Base-by-base conservation (phyloP, 1,284 basidiomycete genomes). In the Microbotryum saponariae region DNA sequence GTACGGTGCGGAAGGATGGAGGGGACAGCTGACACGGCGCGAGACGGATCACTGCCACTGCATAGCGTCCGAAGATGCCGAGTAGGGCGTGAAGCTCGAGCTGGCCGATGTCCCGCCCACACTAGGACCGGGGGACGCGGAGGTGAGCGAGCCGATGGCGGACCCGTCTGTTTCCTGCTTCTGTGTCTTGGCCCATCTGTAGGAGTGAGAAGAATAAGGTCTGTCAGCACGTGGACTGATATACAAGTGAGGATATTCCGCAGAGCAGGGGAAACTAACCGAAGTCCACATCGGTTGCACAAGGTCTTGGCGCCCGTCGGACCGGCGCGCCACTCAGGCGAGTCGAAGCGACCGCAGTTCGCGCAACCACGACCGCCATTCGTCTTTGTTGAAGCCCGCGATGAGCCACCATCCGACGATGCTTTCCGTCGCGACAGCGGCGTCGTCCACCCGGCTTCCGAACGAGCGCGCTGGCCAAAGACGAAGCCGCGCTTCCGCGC, bases 251-350 rank as follows among this genome's bases (percentile, higher is more conserved):
- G 16, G 12, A 42, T 18, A 42, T 1, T 18, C 12, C 37, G 37
- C 37, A 42, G 6, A 42, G 16, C 37, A 18, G 37, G 37, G 12
- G 37, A 18, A 42, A 42, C 37, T 42, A 16, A 90, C 54, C 88
- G 82, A 51, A 91, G 77, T 20, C 88, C 88, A 67, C 88, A 91
- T 1, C 89, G 89, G 73, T 91, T 91, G 77, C 89, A 91, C 14
- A 91, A 77, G 14, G 89, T 91, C 76, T 91, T 91, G 3, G 87
- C 85, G 44, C 89, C 89, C 29, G 65, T 68, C 56, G 64, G 66
- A 8, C 63, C 63, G 0, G 59, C 54, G 23, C 66, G 46, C 66
- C 66, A 68, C 64, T 71, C 69, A 29, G 70, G 69, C 6, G 70
- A 69, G 37, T 69, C 67, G 4, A 62, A 65, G 20, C 66, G 31